These are phyloP conservation scores for Nidularia sp. DNA, from an alignment of 768 basidiomycete species.

Conservation along the genomic window DNA sequence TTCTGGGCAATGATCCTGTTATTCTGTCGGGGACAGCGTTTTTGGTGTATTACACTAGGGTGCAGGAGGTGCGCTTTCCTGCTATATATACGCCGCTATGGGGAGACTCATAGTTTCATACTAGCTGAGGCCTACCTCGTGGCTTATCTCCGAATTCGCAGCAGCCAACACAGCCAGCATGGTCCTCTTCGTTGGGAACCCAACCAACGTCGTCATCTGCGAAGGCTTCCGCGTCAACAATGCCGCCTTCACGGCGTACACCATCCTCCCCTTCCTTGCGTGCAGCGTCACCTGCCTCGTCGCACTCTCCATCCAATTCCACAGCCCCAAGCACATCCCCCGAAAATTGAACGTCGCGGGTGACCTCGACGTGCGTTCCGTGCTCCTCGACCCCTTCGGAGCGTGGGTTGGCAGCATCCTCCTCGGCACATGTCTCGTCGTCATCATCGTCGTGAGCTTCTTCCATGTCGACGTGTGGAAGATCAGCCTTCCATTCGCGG, in stretches of 20 bases:
- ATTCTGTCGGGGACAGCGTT: conserved; percentile 84
- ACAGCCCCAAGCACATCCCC: conserved; percentile 39
- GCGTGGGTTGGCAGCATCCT: conserved; percentile 64
- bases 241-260: conserved; percentile 65
- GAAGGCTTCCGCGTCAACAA: conserved; percentile 72
- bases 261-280: conserved; percentile 66
- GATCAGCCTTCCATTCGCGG: conserved; percentile 72
- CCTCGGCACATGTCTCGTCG: conserved; percentile 53
- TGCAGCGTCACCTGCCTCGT: conserved; percentile 48
- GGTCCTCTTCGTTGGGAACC: conserved; percentile 71
- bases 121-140: conserved; percentile 39
- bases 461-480: conserved; percentile 67
- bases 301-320: conserved; percentile 47
- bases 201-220: conserved; percentile 82
- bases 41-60: conserved; percentile 74
- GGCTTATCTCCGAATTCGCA: conserved; percentile 64
- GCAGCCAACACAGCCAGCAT: conserved; percentile 66
- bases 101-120: neutral
- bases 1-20: conserved; percentile 85
- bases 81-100: neutral
- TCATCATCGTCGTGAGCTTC: conserved; percentile 66
- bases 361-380: conserved; percentile 40
- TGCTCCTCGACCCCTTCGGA: conserved; percentile 60
- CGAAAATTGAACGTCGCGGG: conserved; percentile 23
- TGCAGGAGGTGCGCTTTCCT: conserved; percentile 32